Evolutionary conservation across 495 filamentous ascomycete genomes (phyloP).

Genomic region (Trichocladium uniseriatum): DNA sequence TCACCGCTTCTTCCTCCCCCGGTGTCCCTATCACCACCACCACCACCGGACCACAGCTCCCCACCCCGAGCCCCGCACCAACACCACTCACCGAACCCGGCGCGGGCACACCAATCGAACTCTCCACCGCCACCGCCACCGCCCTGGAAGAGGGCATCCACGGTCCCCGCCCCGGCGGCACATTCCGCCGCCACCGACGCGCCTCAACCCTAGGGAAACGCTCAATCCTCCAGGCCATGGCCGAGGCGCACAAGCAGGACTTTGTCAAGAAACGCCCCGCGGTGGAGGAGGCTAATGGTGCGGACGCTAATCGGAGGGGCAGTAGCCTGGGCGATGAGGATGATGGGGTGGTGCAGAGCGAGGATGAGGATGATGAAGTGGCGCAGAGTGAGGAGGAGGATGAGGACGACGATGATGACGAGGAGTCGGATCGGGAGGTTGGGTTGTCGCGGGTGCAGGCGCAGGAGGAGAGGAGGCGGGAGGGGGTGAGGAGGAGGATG

Average conservation of each 20-base stretch:
- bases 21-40: too few relatives aligned
- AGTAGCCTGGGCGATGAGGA: neutral
- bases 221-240: slow-evolving; percentile 50
- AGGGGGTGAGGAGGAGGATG: neutral
- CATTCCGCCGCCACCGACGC: slow-evolving; percentile 28
- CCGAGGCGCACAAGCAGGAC: slow-evolving; percentile 73
- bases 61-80: neutral
- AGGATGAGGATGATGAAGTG: slow-evolving; percentile 18
- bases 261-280: slow-evolving; percentile 65
- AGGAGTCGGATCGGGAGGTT: slow-evolving; percentile 15
- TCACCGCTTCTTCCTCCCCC: neutral
- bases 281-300: slow-evolving; percentile 3
- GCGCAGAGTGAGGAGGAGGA: slow-evolving; percentile 17
- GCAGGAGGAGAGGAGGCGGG: neutral
- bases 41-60: too few relatives aligned
- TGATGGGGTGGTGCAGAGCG: slow-evolving; percentile 4
- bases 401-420: slow-evolving; percentile 20
- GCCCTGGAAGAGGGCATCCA: neutral
- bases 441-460: neutral
- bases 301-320: neutral
- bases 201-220: slow-evolving; percentile 31
- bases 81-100: too few relatives aligned
- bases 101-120: neutral
- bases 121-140: neutral
- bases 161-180: slow-evolving; percentile 1